phyloP scores from a whole-genome alignment of 495 filamentous ascomycete species.

The Hypoxylon rickii region DNA sequence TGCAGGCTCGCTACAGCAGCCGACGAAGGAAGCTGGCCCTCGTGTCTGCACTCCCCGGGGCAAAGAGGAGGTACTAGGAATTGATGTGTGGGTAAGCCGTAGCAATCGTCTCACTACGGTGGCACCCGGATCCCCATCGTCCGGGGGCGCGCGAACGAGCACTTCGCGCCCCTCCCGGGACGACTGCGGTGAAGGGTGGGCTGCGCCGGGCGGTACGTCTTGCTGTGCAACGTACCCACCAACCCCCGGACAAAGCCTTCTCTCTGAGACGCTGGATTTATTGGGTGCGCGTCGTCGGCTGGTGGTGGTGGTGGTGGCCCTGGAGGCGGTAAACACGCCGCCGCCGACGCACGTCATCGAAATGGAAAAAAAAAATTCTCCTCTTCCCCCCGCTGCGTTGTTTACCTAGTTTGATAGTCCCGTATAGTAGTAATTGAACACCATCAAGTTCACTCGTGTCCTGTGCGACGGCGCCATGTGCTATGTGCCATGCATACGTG shows the following conservation, averaged over 20 bases:
- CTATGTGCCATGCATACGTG: no score
- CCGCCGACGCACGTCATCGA: constrained; percentile 8
- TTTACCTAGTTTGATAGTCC: constrained; percentile 22
- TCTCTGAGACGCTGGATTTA: constrained; percentile 41
- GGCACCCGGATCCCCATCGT: constrained; percentile 31
- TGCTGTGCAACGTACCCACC: constrained; percentile 29
- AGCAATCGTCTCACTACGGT: constrained; percentile 38
- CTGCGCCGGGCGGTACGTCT: constrained; percentile 15
- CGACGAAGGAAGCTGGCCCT: constrained; percentile 26
- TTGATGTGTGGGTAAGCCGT: constrained; percentile 32
- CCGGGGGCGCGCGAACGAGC: constrained; percentile 26
- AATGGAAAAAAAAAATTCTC: no score
- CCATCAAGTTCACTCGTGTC: constrained; percentile 20
- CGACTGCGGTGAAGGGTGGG: constrained; percentile 31
- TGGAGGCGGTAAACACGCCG: constrained; percentile 17
- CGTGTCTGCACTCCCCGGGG: constrained; percentile 4
- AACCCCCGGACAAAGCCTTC: constrained; percentile 7
- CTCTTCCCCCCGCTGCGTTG: constrained; percentile 27
- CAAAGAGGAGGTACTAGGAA: constrained; percentile 28
- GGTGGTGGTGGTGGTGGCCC: constrained; percentile 11
- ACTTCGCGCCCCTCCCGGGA: constrained; percentile 15
- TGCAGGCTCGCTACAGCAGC: constrained; percentile 9
- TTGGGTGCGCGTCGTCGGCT: neutral
- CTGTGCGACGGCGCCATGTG: no score
- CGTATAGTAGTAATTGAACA: constrained; percentile 33